A percentile compares a stretch with the other conserved stretches of the same genome.
These are phyloP conservation scores for Cryphonectria parasitica DNA, from an alignment of 2,329 filamentous ascomycete genomes.

Conservation along the genomic window DNA sequence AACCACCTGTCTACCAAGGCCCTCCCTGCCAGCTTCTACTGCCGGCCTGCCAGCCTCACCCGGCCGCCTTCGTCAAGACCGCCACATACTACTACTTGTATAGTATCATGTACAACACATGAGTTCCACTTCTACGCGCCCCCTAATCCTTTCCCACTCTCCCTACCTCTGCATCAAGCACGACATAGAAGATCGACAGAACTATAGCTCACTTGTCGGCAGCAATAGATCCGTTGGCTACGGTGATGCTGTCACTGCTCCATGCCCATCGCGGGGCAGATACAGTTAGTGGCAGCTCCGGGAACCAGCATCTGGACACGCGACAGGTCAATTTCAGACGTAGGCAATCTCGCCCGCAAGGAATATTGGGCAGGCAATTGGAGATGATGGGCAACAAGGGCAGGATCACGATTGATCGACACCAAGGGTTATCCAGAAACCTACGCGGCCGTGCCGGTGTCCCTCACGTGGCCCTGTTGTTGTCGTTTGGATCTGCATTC, in stretches of 20 bases:
- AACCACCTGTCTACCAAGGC: constrained; percentile 18
- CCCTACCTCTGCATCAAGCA: constrained; percentile 6
- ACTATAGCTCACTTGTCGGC: not conserved
- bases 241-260: not conserved
- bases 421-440: not conserved
- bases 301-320: not conserved
- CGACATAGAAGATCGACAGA: constrained; percentile 16
- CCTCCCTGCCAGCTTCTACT: constrained; percentile 19
- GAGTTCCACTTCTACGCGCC: not conserved
- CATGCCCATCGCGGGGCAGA: not conserved
- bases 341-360: not conserved
- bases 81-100: not conserved
- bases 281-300: not conserved
- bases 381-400: not conserved
- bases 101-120: not conserved
- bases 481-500: constrained; percentile 4
- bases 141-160: not conserved
- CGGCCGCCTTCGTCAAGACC: constrained; percentile 1
- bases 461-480: not conserved
- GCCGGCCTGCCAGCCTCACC: constrained; percentile 3
- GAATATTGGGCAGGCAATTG: not conserved
- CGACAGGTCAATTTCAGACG: not conserved
- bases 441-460: constrained; percentile 1
- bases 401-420: not conserved
- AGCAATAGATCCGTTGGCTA: not conserved